These are phyloP conservation scores for Cutaneotrichosporon cyanovorans DNA, from an alignment of 1,284 basidiomycete genomes.

Conservation along the genomic window DNA sequence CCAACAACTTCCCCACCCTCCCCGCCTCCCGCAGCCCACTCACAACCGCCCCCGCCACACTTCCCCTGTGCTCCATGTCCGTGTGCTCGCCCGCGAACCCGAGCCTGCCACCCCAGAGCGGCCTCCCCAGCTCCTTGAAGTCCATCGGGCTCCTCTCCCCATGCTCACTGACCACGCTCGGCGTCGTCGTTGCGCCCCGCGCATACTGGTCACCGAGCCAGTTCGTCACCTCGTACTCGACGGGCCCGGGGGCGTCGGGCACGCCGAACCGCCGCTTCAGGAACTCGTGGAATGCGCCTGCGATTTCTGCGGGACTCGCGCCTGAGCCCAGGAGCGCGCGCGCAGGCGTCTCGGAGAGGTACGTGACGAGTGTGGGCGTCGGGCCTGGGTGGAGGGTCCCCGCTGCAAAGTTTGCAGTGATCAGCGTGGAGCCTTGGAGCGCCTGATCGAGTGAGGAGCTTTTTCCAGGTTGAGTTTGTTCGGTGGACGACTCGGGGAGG, in stretches of 20 bases:
- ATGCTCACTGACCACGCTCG: constrained; percentile 38
- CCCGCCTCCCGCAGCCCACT: constrained; percentile 46
- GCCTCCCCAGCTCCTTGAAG: constrained; percentile 47
- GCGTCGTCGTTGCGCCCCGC: constrained; percentile 50
- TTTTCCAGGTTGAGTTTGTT: neutral
- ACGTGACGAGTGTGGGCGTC: constrained; percentile 44
- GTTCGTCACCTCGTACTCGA: constrained; percentile 32
- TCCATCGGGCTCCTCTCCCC: constrained; percentile 47
- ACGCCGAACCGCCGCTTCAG: constrained; percentile 34
- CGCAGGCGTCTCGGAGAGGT: constrained; percentile 45
- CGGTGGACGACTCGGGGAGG: constrained; percentile 28
- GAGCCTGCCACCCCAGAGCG: constrained; percentile 46
- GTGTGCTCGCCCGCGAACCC: constrained; percentile 53
- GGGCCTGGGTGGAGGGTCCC: constrained; percentile 31
- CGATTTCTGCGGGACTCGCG: constrained; percentile 31
- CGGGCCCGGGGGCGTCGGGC: constrained; percentile 12
- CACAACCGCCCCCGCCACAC: constrained; percentile 48
- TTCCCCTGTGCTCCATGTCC: constrained; percentile 48
- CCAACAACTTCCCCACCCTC: constrained; percentile 34
- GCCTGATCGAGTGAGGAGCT: constrained; percentile 27
- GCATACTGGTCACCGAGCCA: constrained; percentile 50
- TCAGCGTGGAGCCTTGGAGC: constrained; percentile 39
- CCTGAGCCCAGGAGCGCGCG: constrained; percentile 22
- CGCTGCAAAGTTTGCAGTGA: constrained; percentile 40
- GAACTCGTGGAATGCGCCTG: constrained; percentile 40